Percentiles rank a stretch among this genome's conserved stretches.
Conservation (phyloP, 441 rosid genomes). For the Biscutella auriculata region DNA sequence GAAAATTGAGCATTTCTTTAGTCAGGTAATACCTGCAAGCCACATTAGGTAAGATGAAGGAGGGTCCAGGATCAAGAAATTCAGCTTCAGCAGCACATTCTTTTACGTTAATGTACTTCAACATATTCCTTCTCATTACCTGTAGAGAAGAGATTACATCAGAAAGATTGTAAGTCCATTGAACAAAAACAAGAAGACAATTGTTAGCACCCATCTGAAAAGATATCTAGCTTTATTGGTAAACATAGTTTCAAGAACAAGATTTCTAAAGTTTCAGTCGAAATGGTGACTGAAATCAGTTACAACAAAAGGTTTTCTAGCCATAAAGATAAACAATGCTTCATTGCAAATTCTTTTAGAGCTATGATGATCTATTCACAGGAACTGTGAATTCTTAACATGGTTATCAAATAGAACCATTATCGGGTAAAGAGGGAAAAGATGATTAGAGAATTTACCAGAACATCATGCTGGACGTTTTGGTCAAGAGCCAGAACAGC, state of each 20-base stretch:
- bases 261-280: background rate
- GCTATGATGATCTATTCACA: background rate
- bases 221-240: background rate
- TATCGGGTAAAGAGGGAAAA: background rate
- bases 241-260: background rate
- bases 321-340: background rate
- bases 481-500: conserved; percentile 83
- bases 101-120: conserved; percentile 60
- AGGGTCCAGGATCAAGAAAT: conserved; percentile 56
- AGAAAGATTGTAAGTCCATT: conserved; percentile 5
- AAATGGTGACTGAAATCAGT: background rate
- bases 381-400: background rate
- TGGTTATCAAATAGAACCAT: background rate
- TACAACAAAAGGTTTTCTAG: background rate
- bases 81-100: conserved; percentile 91
- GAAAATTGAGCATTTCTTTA: conserved; percentile 15
- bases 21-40: conserved; percentile 73
- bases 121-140: conserved; percentile 80
- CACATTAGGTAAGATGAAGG: conserved; percentile 73
- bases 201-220: background rate
- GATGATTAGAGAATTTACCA: conserved; percentile 32
- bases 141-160: conserved; percentile 18
- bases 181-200: background rate
- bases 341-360: background rate
- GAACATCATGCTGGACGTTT: conserved; percentile 72